Evolutionary conservation across 2,329 filamentous ascomycete species (phyloP), one percentile per base, ranked within the genome.

Genomic region (Penicillium sp.): DNA sequence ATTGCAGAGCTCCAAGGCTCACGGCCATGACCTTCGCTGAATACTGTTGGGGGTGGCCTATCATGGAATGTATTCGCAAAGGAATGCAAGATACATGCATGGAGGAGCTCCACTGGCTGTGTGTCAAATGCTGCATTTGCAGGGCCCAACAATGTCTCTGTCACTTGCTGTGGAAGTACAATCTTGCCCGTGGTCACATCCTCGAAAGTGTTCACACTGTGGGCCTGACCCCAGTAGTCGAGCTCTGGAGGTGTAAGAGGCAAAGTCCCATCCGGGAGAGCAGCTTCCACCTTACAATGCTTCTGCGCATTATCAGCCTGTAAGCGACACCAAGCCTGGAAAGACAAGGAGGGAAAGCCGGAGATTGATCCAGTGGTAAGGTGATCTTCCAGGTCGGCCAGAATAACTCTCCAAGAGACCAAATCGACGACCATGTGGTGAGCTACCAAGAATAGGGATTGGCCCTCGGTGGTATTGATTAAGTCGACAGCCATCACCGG

Each of bases 371-470:
- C 5, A 40, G 9, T 40, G 11, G n/a, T n/a, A 5, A 53, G 32
- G 14, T 21, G n/a, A 6, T 47, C 18, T 21, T 55, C 50, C 9
- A 59, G 29, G 6, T 57, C 55, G 34, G 52, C 21, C 50, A 54
- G 38, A 5, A 59, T 43, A 42, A 57, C 39, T 3, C 55, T 46
- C 64, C 64, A 67, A 11, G 63, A 67, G 1, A 67, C 64, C 47
- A 67, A 59, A 36, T 67, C 63, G 22, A 67, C 55, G 21, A 58
- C 59, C 13, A 64, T 32, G 34, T 66, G 64, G 10, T 59, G 60
- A 22, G 64, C 64, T 1, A 54, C 54, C 1, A 66, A 42, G 22
- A 62, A 60, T 13, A 66, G 55, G 10, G 59, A 24, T 21, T 64
- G 62, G 16, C 45, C 42, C 6, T 45, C 49, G 5, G 32, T 27